These are phyloP conservation scores for Curvularia sp. DNA, from an alignment of 2,329 filamentous ascomycete genomes.

Conservation along the genomic window DNA sequence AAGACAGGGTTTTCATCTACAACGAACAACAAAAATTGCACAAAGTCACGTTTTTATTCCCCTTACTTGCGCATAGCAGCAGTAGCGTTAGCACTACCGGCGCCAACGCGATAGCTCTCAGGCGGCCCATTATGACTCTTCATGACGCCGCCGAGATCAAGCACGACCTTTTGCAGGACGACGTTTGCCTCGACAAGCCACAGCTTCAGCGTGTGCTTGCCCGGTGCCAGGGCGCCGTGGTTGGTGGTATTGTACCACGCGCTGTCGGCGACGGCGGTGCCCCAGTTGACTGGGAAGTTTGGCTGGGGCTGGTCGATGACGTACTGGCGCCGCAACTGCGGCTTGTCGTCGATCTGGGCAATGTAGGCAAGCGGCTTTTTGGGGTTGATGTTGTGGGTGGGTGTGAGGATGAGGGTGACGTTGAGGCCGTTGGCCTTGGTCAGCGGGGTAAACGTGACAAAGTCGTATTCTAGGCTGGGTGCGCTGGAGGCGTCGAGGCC, in stretches of 20 bases:
- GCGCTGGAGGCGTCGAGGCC: slow-evolving; percentile 38
- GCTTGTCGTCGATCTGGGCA: slow-evolving; percentile 56
- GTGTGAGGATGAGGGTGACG: slow-evolving; percentile 53
- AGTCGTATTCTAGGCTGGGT: slow-evolving; percentile 48
- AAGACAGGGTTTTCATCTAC: background rate
- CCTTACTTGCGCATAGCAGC: slow-evolving; percentile 10
- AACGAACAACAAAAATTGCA: background rate
- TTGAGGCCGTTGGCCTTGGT: slow-evolving; percentile 44
- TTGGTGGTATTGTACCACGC: slow-evolving; percentile 59
- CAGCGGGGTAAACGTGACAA: slow-evolving; percentile 47
- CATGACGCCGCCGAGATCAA: slow-evolving; percentile 46
- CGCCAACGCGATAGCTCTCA: slow-evolving; percentile 49
- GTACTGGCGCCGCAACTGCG: slow-evolving; percentile 52
- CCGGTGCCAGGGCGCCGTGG: slow-evolving; percentile 41
- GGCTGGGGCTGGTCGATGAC: slow-evolving; percentile 53
- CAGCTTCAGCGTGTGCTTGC: slow-evolving; percentile 54
- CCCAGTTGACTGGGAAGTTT: slow-evolving; percentile 59
- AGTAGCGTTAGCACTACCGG: slow-evolving; percentile 25
- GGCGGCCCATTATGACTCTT: slow-evolving; percentile 48
- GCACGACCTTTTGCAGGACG: slow-evolving; percentile 47
- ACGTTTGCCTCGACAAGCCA: slow-evolving; percentile 58
- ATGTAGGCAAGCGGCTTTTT: slow-evolving; percentile 60
- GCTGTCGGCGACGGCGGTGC: slow-evolving; percentile 58
- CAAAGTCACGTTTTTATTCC: too few species aligned
- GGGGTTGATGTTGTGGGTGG: slow-evolving; percentile 61